Evolutionary conservation across 345 rosid genomes (phyloP).

Genomic region (Ceriops decandra): DNA sequence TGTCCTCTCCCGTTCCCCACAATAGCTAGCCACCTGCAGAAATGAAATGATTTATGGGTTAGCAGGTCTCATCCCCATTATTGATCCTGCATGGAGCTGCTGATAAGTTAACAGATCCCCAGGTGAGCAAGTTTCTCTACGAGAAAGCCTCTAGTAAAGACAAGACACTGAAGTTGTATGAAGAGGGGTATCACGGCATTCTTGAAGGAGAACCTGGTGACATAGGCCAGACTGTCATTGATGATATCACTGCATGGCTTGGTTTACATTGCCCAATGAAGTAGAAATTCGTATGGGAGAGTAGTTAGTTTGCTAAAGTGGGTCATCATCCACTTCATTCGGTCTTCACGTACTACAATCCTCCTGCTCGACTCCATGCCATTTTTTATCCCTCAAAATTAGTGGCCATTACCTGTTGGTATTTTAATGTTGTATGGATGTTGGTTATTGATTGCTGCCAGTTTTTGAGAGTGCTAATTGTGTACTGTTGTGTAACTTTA

Average conservation of each 20-base stretch:
- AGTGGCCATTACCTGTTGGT: too few species aligned
- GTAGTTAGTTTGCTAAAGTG: neutral
- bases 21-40: constrained; percentile 2
- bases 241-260: constrained; percentile 73
- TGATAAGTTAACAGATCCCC: constrained; percentile 84
- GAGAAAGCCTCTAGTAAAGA: constrained; percentile 69
- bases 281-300: constrained; percentile 1
- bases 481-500: too few species aligned
- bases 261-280: constrained; percentile 41
- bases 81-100: constrained; percentile 85
- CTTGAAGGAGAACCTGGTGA: constrained; percentile 91
- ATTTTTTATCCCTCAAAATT: too few species aligned
- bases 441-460: too few species aligned
- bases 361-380: too few species aligned
- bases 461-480: too few species aligned
- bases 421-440: too few species aligned
- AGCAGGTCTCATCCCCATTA: constrained; percentile 83
- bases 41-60: neutral
- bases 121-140: constrained; percentile 71
- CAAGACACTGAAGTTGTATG: constrained; percentile 80
- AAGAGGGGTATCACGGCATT: constrained; percentile 81
- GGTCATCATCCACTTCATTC: too few species aligned
- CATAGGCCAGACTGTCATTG: constrained; percentile 47
- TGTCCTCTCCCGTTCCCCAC: neutral
- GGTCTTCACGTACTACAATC: too few species aligned